Conservation (phyloP, 2,329 filamentous ascomycete genomes). For the Pleurostoma richardsiae region DNA sequence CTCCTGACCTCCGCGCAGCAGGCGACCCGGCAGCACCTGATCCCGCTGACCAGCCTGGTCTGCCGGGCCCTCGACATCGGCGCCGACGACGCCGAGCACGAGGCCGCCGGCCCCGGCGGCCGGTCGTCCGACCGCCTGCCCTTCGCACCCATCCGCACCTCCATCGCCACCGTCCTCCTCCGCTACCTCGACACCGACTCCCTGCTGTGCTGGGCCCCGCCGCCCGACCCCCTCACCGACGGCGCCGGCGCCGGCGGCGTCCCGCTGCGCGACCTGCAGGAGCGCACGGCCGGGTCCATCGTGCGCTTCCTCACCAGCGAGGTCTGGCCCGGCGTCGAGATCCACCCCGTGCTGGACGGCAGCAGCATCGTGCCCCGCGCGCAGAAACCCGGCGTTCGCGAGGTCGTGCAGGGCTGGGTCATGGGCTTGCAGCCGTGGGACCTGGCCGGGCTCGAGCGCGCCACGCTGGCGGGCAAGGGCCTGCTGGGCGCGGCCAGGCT, state of each 20-base stretch:
- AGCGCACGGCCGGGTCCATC: slow-evolving; percentile 62
- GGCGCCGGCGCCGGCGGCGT: slow-evolving; percentile 35
- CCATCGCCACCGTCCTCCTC: slow-evolving; percentile 66
- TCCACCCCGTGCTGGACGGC: slow-evolving; percentile 74
- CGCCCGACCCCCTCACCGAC: slow-evolving; percentile 32
- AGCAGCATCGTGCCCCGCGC: slow-evolving; percentile 69
- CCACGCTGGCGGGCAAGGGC: slow-evolving; percentile 80
- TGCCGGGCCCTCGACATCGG: slow-evolving; percentile 80
- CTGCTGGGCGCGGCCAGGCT: slow-evolving; percentile 72
- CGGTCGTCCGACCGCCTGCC: slow-evolving; percentile 10
- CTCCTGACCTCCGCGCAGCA: slow-evolving; percentile 75
- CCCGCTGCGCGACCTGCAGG: slow-evolving; percentile 69
- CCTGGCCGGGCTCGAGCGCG: slow-evolving; percentile 81
- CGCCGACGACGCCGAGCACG: slow-evolving; percentile 51
- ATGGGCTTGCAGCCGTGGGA: slow-evolving; percentile 69
- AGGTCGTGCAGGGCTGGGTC: slow-evolving; percentile 76
- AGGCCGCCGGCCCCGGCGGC: slow-evolving; percentile 25
- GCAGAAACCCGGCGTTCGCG: slow-evolving; percentile 70
- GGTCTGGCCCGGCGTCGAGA: slow-evolving; percentile 79
- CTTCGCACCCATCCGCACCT: slow-evolving; percentile 48
- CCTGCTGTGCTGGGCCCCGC: slow-evolving; percentile 79
- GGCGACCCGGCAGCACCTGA: slow-evolving; percentile 78
- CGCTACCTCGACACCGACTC: slow-evolving; percentile 90
- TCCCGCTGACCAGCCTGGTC: slow-evolving; percentile 81
- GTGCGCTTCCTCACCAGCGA: slow-evolving; percentile 64